These are phyloP conservation scores for Solanum tarijense DNA, from an alignment of 257 asterid genomes.

Conservation along the genomic window DNA sequence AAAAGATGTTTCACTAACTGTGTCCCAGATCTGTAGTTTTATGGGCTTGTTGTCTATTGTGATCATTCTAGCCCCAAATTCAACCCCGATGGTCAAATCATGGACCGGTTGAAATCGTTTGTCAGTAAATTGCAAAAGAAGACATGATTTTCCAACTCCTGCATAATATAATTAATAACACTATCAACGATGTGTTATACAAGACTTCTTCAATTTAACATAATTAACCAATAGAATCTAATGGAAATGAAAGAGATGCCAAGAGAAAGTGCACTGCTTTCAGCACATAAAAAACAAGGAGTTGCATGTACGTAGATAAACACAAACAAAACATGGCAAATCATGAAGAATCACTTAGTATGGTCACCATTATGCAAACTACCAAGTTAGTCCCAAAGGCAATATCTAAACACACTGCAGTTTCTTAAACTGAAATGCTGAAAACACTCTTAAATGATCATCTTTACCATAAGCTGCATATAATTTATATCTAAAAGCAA, in stretches of 20 bases:
- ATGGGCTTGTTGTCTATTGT: constrained; percentile 64
- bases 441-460: background rate
- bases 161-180: background rate
- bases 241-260: background rate
- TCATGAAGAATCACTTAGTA: background rate
- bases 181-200: background rate
- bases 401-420: background rate
- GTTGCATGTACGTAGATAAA: background rate
- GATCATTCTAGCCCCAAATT: constrained; percentile 68
- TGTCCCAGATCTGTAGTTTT: constrained; percentile 79
- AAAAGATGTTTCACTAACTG: constrained; percentile 31
- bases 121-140: constrained; percentile 70
- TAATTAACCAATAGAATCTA: background rate
- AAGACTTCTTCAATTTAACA: background rate
- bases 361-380: too few relatives aligned
- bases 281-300: background rate
- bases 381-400: background rate
- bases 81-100: constrained; percentile 75
- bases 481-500: background rate
- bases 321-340: background rate
- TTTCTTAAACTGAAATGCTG: background rate
- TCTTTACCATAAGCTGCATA: background rate
- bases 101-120: constrained; percentile 81
- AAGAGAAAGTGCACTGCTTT: background rate
- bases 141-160: constrained; percentile 91